Percentiles rank a stretch among this genome's conserved stretches.
Evolutionary conservation across 805 yeast genomes (phyloP).

Genomic region (Millerago galiae): DNA sequence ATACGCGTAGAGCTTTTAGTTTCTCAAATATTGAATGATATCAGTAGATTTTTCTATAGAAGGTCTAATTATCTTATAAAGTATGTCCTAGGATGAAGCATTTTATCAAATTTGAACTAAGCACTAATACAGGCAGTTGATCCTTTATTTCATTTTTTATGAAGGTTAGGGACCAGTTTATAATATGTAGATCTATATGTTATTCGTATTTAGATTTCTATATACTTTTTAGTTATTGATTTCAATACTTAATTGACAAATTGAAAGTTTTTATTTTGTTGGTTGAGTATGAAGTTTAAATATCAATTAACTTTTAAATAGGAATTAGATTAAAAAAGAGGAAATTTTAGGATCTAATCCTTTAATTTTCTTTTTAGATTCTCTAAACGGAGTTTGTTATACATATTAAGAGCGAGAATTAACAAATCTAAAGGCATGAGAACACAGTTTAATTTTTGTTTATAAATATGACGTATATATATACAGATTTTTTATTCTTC

Average conservation of each 20-base stretch:
- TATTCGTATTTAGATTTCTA: neutral
- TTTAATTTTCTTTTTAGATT: slow-evolving; percentile 1
- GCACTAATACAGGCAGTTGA: neutral
- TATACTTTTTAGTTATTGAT: slow-evolving; percentile 9
- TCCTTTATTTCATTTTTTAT: neutral
- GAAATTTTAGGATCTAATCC: no score
- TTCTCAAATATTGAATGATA: neutral
- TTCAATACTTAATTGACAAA: neutral
- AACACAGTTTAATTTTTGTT: slow-evolving; percentile 15
- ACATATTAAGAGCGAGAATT: slow-evolving; percentile 20
- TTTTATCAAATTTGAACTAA: no score
- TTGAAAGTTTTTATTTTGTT: neutral
- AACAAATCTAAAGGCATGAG: slow-evolving; percentile 39
- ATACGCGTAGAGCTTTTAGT: no score
- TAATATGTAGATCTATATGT: neutral
- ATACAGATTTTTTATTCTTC: slow-evolving; percentile 23
- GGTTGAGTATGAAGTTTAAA: neutral
- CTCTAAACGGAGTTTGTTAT: slow-evolving; percentile 35
- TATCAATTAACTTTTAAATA: slow-evolving; percentile 3
- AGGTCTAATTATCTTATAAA: neutral
- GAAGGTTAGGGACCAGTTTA: neutral
- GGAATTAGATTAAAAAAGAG: slow-evolving; percentile 1
- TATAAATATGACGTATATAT: neutral
- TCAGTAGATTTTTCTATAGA: neutral
- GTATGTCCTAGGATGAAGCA: neutral